Evolutionary conservation across 1,284 basidiomycete species (phyloP), one percentile per base, ranked within the genome.

Genomic region (Cerioporus squamosus): DNA sequence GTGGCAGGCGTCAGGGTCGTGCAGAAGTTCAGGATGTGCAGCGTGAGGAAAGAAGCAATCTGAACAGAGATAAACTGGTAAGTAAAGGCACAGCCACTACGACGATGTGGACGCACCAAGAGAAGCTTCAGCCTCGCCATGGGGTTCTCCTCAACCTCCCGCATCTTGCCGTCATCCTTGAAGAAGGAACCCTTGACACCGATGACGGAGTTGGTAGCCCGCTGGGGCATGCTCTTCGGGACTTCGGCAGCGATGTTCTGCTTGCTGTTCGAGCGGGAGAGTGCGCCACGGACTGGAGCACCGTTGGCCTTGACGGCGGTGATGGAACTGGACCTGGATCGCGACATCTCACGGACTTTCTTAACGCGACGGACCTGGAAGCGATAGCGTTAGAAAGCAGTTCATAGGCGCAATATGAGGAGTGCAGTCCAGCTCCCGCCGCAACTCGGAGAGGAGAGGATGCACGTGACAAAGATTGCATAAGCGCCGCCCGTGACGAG

Each of bases 11-110:
- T 92, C 51, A 99, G 84, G 0, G 97, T 97, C 1, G 97, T 94
- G 74, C 91, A 91, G 57, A 98, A 84, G 79, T 98, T 99, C 66
- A 98, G 84, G 55, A 95, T 85, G 70, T 98, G 95, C 1, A 98
- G 77, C 0, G 87, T 88, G 63, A 96, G 81, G 82, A 98, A 97
- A 2, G 94, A 88, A 26, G 88, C 87, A 64, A 97, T 93, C 86
- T 84, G 24, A 12, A 39, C 18, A 23, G 53, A 33, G 23, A 45
- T 31, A 38, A 56, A 38, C 43, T 42, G 23, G 42, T 59, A 45
- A 46, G 31, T 17, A 44, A 44, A 26, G 51, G 53, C 53, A 59
- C 56, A 60, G 38, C 55, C 44, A 44, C 45, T 43, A 31, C 47
- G 8, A 24, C 7, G 36, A 48, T 44, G 39, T 29, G 51, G 43